Percentiles rank a stretch among this genome's conserved stretches.
Conservation (phyloP, 1,284 basidiomycete species). For the Thecaphora frezii region DNA sequence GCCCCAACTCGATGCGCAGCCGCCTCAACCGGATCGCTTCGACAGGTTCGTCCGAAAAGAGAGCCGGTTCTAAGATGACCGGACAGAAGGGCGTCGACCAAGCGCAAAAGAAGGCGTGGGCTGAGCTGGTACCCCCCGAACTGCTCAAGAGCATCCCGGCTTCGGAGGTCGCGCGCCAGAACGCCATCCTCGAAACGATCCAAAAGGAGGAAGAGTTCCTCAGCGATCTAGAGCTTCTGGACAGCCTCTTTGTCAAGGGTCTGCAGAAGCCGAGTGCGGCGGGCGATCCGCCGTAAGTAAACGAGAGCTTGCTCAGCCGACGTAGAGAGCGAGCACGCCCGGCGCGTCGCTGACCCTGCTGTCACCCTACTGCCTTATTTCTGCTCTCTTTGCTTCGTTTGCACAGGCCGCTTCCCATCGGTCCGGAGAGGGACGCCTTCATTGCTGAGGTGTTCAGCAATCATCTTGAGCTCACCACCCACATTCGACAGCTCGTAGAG, state of each 20-base stretch:
- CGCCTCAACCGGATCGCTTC: conserved; percentile 15
- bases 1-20: conserved; percentile 31
- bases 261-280: conserved; percentile 37
- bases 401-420: conserved; percentile 32
- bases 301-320: background rate
- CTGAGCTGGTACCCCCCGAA: conserved; percentile 69
- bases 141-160: conserved; percentile 71
- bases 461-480: conserved; percentile 77
- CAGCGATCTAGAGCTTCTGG: conserved; percentile 81
- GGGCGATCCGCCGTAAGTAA: conserved; percentile 37
- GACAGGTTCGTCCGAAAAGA: conserved; percentile 5
- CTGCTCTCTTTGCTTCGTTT: too few species aligned
- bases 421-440: conserved; percentile 70
- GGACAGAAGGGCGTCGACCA: conserved; percentile 11
- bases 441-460: conserved; percentile 86
- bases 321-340: background rate
- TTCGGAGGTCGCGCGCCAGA: conserved; percentile 80
- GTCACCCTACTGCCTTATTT: too few species aligned
- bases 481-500: conserved; percentile 79
- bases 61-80: conserved; percentile 2
- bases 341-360: too few species aligned
- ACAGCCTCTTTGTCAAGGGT: conserved; percentile 59
- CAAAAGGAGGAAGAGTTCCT: conserved; percentile 87
- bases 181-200: conserved; percentile 87
- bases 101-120: conserved; percentile 69